Base-by-base conservation (phyloP, 805 yeast genomes). In the Teunomyces tritomae region DNA sequence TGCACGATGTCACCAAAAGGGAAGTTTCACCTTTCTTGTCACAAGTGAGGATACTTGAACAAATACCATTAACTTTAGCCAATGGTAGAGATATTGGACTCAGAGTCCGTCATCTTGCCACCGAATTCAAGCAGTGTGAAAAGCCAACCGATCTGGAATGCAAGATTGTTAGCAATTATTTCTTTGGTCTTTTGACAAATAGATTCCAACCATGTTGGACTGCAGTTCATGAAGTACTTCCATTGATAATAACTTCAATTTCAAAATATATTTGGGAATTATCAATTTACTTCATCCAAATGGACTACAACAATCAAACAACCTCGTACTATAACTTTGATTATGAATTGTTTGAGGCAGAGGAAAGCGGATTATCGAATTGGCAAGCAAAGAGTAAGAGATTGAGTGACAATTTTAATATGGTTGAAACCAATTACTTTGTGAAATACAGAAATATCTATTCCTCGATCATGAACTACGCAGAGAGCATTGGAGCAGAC, bases 201-300 rank as follows among this genome's bases (percentile, higher is more conserved):
- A 79, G 80, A 49, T 89, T 92, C 56, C 86, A 89, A 47, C 98
- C 98, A 0, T 76, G 86, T 10, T 90, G 96, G 96, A 77, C 80
- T 14, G 89, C 86, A 4, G 86, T 87, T 1, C 68, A 75, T 46
- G 92, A 85, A 50, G 76, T 78, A 3, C 58, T 88, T 4, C 79
- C 83, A 1, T 58, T 64, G 3, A 63, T 85, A 8, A 64, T 73
- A 10, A 46, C 45, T 4, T 48, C 50, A 3, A 61, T 69, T 35
- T 71, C 75, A 13, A 65, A 63, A 0, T 43, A 70, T 9, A 68
- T 87, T 0, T 89, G 96, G 95, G 60, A 71, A 0, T 57, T 79
- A 14, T 67, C 82, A 0, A 63, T 65, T 34, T 56, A 61, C 3
- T 74, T 80, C 53, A 50, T 55, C 49, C 57, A 33, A 37, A 43